Percentiles rank a stretch among this genome's conserved stretches.
Evolutionary conservation across 192 early-diverging fungal genomes (phyloP).

Genomic region (Linnemannia hyalina): DNA sequence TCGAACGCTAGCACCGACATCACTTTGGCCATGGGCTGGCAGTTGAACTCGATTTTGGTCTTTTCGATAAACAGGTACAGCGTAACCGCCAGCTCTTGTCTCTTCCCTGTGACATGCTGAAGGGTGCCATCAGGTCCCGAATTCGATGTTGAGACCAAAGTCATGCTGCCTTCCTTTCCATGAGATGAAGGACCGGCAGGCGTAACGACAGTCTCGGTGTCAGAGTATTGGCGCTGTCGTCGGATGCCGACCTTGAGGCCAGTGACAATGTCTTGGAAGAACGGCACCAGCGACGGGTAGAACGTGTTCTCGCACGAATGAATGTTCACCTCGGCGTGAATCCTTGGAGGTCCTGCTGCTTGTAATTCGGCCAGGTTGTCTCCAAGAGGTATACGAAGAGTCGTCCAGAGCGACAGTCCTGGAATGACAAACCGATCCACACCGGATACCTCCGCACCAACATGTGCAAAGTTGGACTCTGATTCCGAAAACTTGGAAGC

Average conservation of each 20-base stretch:
- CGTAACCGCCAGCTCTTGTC: conserved; percentile 60
- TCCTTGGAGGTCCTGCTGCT: conserved; percentile 39
- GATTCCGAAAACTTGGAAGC: conserved; percentile 41
- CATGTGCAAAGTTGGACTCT: conserved; percentile 41
- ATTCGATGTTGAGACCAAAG: conserved; percentile 13
- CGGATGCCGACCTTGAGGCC: conserved; percentile 73
- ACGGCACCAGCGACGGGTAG: conserved; percentile 77
- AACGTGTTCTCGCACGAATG: conserved; percentile 78
- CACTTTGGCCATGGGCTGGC: conserved; percentile 82
- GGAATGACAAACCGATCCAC: conserved; percentile 67
- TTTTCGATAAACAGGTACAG: conserved; percentile 71
- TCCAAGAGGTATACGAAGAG: conserved; percentile 62
- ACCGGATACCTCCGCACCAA: conserved; percentile 48
- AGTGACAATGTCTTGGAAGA: conserved; percentile 75
- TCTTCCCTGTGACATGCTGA: conserved; percentile 48
- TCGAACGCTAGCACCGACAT: conserved; percentile 75
- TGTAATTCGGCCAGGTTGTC: conserved; percentile 39
- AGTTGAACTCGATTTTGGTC: conserved; percentile 79
- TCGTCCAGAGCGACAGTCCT: conserved; percentile 64
- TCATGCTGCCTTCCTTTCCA: not conserved
- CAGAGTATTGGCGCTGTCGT: conserved; percentile 47
- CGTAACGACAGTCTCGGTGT: conserved; percentile 2
- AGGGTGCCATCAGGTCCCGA: conserved; percentile 41
- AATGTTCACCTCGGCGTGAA: conserved; percentile 75
- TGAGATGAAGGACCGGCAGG: conserved; percentile 17